phyloP scores from a whole-genome alignment of 768 basidiomycete species.

The Suillus tomentosus region DNA sequence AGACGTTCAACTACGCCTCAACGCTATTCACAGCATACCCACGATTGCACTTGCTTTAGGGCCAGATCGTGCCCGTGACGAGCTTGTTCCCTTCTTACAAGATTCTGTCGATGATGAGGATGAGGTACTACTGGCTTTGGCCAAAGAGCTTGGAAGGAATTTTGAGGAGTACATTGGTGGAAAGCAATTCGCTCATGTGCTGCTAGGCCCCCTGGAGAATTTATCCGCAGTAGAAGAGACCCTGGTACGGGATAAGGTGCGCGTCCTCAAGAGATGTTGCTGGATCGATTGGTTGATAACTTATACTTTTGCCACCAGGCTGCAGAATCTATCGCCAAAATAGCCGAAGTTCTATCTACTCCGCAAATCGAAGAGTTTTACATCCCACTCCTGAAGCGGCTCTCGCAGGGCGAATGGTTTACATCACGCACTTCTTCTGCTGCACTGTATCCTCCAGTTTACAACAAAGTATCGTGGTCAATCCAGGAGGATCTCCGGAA shows the following conservation, averaged over 20 bases:
- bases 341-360: conserved; percentile 75
- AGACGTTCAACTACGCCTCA: conserved; percentile 93
- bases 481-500: conserved; percentile 89
- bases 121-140: conserved; percentile 92
- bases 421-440: conserved; percentile 96
- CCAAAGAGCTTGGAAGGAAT: conserved; percentile 89
- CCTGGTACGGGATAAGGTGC: conserved; percentile 94
- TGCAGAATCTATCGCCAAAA: conserved; percentile 91
- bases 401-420: conserved; percentile 97
- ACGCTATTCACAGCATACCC: conserved; percentile 95
- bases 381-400: conserved; percentile 86
- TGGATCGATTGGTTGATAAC: conserved; percentile 10
- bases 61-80: conserved; percentile 90
- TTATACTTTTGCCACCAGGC: conserved; percentile 55
- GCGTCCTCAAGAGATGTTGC: conserved; percentile 12
- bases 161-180: conserved; percentile 97
- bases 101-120: conserved; percentile 99
- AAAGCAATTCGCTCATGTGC: conserved; percentile 77
- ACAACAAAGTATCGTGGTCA: conserved; percentile 69
- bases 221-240: conserved; percentile 97
- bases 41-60: conserved; percentile 98
- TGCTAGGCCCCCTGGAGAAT: conserved; percentile 92
- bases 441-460: conserved; percentile 89
- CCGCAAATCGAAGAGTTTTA: conserved; percentile 86
- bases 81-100: conserved; percentile 95